phyloP scores from a whole-genome alignment of 177 flowering plant genomes.

The Vitis hybrid region DNA sequence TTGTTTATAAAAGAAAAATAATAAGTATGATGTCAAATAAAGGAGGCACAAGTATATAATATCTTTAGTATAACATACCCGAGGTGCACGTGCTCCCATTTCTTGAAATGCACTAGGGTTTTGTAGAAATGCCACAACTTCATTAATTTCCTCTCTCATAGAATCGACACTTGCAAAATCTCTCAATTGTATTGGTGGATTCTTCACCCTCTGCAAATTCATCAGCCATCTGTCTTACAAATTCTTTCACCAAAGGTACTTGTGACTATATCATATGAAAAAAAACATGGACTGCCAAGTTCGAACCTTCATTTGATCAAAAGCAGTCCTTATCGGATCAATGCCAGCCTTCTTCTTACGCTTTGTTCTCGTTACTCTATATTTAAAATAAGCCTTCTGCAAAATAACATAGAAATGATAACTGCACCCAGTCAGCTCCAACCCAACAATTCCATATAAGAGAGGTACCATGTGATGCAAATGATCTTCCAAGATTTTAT shows the following conservation, averaged over 20 bases:
- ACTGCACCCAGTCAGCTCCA: conserved; percentile 9
- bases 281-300: not conserved
- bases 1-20: not conserved
- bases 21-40: not conserved
- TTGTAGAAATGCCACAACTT: conserved; percentile 90
- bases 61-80: conserved; percentile 51
- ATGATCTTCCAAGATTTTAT: not conserved
- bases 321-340: conserved; percentile 86
- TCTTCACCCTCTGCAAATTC: conserved; percentile 78
- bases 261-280: not conserved
- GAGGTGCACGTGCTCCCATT: conserved; percentile 97
- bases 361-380: conserved; percentile 34
- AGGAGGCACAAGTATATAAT: not conserved
- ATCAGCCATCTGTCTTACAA: conserved; percentile 7
- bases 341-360: conserved; percentile 60
- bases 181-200: conserved; percentile 85
- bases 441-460: not conserved
- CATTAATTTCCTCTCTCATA: conserved; percentile 92
- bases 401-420: conserved; percentile 19
- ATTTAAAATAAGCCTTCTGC: conserved; percentile 60
- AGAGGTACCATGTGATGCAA: not conserved
- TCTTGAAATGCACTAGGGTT: conserved; percentile 87
- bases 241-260: not conserved
- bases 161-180: conserved; percentile 88
- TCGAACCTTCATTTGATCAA: conserved; percentile 90